Evolutionary conservation across 345 rosid genomes (phyloP).

Genomic region (Corymbia maculata): DNA sequence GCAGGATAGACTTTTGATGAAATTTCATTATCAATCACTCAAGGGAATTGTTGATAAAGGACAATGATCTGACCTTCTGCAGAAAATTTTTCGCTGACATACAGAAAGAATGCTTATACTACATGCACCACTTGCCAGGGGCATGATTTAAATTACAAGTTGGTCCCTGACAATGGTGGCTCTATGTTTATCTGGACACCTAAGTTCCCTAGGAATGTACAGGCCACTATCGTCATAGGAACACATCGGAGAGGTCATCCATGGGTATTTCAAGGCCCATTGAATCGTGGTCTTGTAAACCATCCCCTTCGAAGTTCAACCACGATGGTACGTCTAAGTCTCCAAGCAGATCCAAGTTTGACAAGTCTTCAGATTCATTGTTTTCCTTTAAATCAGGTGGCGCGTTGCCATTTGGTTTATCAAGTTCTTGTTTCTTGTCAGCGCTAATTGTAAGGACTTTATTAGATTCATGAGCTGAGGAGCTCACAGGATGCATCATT

Average conservation of each 20-base stretch:
- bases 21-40: not conserved
- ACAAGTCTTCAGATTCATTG: slow-evolving; percentile 14
- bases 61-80: not conserved
- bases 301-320: slow-evolving; percentile 40
- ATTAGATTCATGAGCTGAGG: not conserved
- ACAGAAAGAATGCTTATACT: not conserved
- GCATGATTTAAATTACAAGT: not conserved
- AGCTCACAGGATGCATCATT: not conserved
- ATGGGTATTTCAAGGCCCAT: slow-evolving; percentile 46
- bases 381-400: slow-evolving; percentile 8
- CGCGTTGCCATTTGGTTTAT: slow-evolving; percentile 1
- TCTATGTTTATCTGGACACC: not conserved
- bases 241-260: slow-evolving; percentile 47
- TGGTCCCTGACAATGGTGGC: not conserved
- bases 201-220: not conserved
- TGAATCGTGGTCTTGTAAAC: slow-evolving; percentile 29
- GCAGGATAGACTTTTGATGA: not conserved
- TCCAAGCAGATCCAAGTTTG: slow-evolving; percentile 14
- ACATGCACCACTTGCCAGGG: not conserved
- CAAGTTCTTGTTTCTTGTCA: slow-evolving; percentile 18
- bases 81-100: not conserved
- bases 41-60: not conserved
- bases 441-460: not conserved
- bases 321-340: slow-evolving; percentile 25
- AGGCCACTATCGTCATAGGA: slow-evolving; percentile 7